phyloP scores from a whole-genome alignment of 306 rosid genomes.

The Sindora glabra region DNA sequence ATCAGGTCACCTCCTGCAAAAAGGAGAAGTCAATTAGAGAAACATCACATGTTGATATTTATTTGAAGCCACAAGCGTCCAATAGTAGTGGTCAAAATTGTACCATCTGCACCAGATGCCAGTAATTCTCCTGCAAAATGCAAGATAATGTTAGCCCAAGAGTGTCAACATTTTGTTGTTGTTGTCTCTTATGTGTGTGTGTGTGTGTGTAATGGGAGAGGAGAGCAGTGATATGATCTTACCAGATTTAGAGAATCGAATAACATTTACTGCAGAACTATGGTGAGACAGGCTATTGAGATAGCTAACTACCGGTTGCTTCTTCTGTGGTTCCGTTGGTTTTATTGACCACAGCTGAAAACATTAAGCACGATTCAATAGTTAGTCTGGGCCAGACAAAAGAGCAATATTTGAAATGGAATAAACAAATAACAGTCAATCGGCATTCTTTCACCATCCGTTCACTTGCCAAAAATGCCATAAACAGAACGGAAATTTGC shows the following conservation, averaged over 20 bases:
- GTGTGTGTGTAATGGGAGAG: neutral
- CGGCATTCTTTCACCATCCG: neutral
- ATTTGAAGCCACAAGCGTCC: neutral
- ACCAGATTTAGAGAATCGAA: slow-evolving; percentile 87
- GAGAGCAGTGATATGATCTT: neutral
- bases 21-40: neutral
- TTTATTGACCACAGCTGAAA: slow-evolving; percentile 69
- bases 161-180: neutral
- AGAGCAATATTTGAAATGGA: neutral
- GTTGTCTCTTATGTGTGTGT: too few relatives aligned
- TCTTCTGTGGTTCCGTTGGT: slow-evolving; percentile 43
- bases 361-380: neutral
- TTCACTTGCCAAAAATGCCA: neutral
- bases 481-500: neutral
- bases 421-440: neutral
- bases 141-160: neutral
- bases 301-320: slow-evolving; percentile 60
- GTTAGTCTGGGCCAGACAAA: slow-evolving; percentile 6
- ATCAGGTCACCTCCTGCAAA: slow-evolving; percentile 69
- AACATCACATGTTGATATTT: neutral
- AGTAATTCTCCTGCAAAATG: slow-evolving; percentile 65
- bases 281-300: slow-evolving; percentile 64
- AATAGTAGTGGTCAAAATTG: slow-evolving; percentile 1
- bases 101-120: slow-evolving; percentile 92
- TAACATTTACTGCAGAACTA: slow-evolving; percentile 67